Evolutionary conservation across 2,329 filamentous ascomycete species (phyloP).

Genomic region (Apiospora marii): DNA sequence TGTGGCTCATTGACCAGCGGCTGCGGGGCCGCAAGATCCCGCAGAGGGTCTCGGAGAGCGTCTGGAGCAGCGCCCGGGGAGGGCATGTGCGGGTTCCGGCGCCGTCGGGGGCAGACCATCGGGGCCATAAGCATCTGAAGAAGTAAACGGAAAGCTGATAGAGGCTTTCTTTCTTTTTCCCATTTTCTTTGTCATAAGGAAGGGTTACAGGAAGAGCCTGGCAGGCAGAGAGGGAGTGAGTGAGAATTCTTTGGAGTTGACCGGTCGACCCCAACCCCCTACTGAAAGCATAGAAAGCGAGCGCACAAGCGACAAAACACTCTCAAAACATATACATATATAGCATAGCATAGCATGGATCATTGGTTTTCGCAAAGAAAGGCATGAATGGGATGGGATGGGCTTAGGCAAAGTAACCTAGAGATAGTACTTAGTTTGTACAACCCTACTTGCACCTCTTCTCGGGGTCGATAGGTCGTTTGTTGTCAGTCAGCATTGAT

Average conservation of each 20-base stretch:
- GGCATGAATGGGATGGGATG: background rate
- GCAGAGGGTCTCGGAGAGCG: slow-evolving; percentile 72
- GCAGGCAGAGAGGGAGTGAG: background rate
- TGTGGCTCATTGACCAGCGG: slow-evolving; percentile 84
- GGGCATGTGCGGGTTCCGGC: background rate
- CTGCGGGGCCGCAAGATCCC: slow-evolving; percentile 83
- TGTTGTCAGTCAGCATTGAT: too few relatives aligned
- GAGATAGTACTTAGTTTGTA: background rate
- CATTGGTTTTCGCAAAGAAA: background rate
- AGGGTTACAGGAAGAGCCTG: background rate
- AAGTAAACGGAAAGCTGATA: background rate
- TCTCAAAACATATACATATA: background rate
- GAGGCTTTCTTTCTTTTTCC: too few relatives aligned
- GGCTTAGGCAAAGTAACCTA: background rate
- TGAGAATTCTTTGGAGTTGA: background rate
- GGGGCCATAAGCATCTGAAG: background rate
- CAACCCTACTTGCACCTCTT: too few relatives aligned
- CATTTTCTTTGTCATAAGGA: background rate
- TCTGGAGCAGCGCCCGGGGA: slow-evolving; percentile 73
- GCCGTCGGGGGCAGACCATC: background rate
- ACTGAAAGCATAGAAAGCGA: slow-evolving; percentile 5
- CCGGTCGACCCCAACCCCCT: too few relatives aligned
- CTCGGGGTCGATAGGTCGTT: too few relatives aligned
- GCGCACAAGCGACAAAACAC: background rate
- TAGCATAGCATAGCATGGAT: slow-evolving; percentile 7